phyloP scores from a whole-genome alignment of 2,329 filamentous ascomycete species.

The Penicillium sp. region DNA sequence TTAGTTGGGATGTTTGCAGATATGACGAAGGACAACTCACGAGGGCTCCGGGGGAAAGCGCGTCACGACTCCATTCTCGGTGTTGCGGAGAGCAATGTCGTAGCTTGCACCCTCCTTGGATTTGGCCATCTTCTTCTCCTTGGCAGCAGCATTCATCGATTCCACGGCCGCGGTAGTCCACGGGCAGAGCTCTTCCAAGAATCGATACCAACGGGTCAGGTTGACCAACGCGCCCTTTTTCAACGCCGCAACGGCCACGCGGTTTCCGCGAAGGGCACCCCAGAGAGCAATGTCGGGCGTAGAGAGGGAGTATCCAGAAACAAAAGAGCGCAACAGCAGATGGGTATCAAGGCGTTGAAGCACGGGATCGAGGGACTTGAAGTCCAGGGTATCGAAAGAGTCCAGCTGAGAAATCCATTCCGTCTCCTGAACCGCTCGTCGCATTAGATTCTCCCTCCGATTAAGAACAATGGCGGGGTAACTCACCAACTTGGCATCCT shows the following conservation, averaged over 20 bases:
- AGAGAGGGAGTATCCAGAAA: slow-evolving; percentile 72
- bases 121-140: slow-evolving; percentile 61
- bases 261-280: slow-evolving; percentile 75
- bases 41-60: slow-evolving; percentile 93
- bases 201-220: slow-evolving; percentile 79
- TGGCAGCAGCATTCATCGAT: slow-evolving; percentile 60
- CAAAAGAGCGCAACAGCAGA: slow-evolving; percentile 77
- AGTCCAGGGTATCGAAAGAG: slow-evolving; percentile 57
- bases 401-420: slow-evolving; percentile 54
- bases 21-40: slow-evolving; percentile 43
- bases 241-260: slow-evolving; percentile 73
- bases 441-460: no score
- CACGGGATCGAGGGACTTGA: slow-evolving; percentile 71
- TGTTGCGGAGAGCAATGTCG: slow-evolving; percentile 77
- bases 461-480: no score
- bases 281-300: slow-evolving; percentile 76
- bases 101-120: slow-evolving; percentile 79
- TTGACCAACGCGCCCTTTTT: slow-evolving; percentile 72
- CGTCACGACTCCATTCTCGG: slow-evolving; percentile 82
- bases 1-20: not conserved
- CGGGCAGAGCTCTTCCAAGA: slow-evolving; percentile 73
- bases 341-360: slow-evolving; percentile 77
- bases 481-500: slow-evolving; percentile 34
- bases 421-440: slow-evolving; percentile 31
- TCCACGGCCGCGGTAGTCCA: slow-evolving; percentile 69